Evolutionary conservation across 139 green algal genomes (phyloP).

Genomic region (Coelastrella sp.): DNA sequence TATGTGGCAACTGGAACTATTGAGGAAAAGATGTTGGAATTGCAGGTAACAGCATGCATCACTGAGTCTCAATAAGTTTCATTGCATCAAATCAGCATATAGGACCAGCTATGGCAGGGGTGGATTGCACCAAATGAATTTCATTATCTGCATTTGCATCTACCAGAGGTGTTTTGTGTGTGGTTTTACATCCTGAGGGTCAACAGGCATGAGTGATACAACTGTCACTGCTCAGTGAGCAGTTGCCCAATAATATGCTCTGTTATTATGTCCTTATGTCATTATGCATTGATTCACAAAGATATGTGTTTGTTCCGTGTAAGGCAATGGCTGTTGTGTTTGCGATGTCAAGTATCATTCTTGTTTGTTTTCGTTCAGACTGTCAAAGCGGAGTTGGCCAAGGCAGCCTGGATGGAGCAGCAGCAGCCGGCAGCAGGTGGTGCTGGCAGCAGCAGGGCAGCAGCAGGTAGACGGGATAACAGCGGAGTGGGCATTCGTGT

Average conservation of each 20-base stretch:
- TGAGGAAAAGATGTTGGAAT: conserved; percentile 85
- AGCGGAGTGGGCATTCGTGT: conserved; percentile 52
- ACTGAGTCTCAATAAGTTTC: neutral
- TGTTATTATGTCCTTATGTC: no score
- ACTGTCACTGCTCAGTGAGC: no score
- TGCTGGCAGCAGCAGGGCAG: conserved; percentile 2
- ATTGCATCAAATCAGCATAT: neutral
- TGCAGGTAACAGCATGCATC: conserved; percentile 65
- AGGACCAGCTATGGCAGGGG: neutral
- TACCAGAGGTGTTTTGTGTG: no score
- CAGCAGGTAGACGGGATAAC: conserved; percentile 6
- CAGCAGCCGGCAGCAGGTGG: conserved; percentile 62
- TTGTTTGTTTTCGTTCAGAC: conserved; percentile 4
- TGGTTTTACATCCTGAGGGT: no score
- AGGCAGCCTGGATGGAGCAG: conserved; percentile 47
- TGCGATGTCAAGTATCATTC: neutral
- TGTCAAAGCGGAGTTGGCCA: conserved; percentile 9
- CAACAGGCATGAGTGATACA: no score
- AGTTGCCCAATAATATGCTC: no score
- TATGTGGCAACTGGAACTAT: conserved; percentile 73
- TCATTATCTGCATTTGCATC: no score
- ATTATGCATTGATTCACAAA: no score
- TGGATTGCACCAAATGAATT: no score
- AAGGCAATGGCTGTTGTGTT: neutral
- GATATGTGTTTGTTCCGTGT: neutral